Percentiles rank a stretch among this genome's conserved stretches.
phyloP scores from a whole-genome alignment of 164 flowering plant species.

The Akebia trifoliata region DNA sequence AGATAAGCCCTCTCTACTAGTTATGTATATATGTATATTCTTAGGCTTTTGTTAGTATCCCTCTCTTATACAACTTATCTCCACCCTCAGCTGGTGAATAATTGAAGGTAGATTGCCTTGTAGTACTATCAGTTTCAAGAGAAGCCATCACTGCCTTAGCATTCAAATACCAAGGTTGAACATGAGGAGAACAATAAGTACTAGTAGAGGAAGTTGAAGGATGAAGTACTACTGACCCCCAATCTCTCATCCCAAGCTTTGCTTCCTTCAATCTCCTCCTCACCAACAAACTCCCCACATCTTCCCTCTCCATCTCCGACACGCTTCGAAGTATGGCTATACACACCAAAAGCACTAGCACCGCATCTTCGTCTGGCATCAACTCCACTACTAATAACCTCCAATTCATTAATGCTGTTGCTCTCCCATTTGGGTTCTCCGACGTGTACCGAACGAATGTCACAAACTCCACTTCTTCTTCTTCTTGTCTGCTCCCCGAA shows the following conservation, averaged over 20 bases:
- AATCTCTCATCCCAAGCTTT: conserved; percentile 62
- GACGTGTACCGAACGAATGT: conserved; percentile 67
- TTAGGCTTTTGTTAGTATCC: conserved; percentile 23
- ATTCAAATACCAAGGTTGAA: conserved; percentile 89
- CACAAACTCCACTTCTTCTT: conserved; percentile 60
- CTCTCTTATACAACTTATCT: conserved; percentile 60
- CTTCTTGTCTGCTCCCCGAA: conserved; percentile 19
- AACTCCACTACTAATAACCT: conserved; percentile 61
- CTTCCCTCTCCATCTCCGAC: conserved; percentile 61
- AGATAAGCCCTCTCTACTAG: no score
- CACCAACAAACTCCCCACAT: conserved; percentile 59
- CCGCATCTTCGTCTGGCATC: conserved; percentile 85
- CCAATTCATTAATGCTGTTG: conserved; percentile 90
- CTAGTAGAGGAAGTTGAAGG: conserved; percentile 26
- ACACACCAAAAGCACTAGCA: conserved; percentile 58
- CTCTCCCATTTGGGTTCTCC: conserved; percentile 66
- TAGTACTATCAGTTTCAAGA: conserved; percentile 21
- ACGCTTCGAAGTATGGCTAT: conserved; percentile 60
- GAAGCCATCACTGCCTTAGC: conserved; percentile 45
- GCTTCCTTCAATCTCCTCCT: conserved; percentile 70
- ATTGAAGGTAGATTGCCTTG: conserved; percentile 27
- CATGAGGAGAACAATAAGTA: conserved; percentile 31
- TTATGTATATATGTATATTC: no score
- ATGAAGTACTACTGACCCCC: conserved; percentile 84
- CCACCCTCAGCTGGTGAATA: conserved; percentile 72